These are phyloP conservation scores for Stagonosporopsis rhizophila DNA, from an alignment of 2,329 filamentous ascomycete species.

Conservation along the genomic window DNA sequence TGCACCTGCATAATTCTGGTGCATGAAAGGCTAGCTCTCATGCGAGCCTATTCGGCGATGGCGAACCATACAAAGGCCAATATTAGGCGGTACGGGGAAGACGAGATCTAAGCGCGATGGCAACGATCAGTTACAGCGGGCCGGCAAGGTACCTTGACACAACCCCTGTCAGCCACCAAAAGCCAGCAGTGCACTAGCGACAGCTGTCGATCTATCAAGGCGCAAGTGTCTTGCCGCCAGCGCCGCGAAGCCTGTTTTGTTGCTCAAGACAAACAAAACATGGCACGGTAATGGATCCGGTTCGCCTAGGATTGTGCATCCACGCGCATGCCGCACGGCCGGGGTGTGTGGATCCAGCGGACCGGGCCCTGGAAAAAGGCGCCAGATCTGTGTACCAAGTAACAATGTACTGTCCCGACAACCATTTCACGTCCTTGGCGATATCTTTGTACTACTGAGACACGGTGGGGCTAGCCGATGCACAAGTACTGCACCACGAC, in stretches of 20 bases:
- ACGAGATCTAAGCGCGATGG: conserved; percentile 13
- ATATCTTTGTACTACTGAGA: conserved; percentile 45
- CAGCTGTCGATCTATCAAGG: conserved; percentile 30
- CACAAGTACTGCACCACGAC: conserved; percentile 36
- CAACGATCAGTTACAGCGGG: conserved; percentile 22
- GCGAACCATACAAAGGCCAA: not conserved
- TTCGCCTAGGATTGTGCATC: conserved; percentile 23
- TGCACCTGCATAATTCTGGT: not conserved
- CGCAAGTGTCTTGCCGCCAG: conserved; percentile 23
- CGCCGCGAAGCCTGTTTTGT: conserved; percentile 8
- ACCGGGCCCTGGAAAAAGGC: conserved; percentile 36
- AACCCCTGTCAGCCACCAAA: conserved; percentile 33
- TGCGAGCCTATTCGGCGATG: not conserved
- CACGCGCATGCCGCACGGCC: conserved; percentile 25
- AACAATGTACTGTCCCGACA: conserved; percentile 37
- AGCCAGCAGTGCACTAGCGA: conserved; percentile 36
- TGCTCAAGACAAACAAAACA: conserved; percentile 22
- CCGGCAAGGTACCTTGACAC: conserved; percentile 24
- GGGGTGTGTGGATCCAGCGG: conserved; percentile 29
- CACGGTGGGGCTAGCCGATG: conserved; percentile 29
- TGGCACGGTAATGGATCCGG: conserved; percentile 36
- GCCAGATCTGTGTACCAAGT: conserved; percentile 39
- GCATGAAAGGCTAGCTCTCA: conserved; percentile 13
- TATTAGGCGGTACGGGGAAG: conserved; percentile 15
- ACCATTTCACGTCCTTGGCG: conserved; percentile 40